Conservation (phyloP, 257 asterid species). For the Capsicum chinense region DNA sequence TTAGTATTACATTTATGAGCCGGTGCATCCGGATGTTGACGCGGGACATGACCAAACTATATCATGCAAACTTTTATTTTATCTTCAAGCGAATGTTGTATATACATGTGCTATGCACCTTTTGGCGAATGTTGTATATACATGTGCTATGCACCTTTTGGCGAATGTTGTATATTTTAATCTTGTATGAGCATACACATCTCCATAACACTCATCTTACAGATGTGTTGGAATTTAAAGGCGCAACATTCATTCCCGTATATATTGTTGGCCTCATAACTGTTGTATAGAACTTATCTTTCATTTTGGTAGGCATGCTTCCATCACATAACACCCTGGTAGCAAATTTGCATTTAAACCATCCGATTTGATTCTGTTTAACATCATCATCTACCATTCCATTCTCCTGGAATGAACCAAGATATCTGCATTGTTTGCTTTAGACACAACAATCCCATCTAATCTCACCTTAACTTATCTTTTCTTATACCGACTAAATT, state of each 20-base stretch:
- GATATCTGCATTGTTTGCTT: neutral
- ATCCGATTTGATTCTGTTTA: neutral
- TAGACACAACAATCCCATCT: constrained; percentile 2
- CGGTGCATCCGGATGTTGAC: neutral
- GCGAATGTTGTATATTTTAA: neutral
- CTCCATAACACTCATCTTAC: neutral
- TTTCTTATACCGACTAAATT: neutral
- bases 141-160: neutral
- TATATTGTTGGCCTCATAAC: neutral
- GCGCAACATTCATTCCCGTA: neutral
- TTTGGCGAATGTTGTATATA: too few species aligned
- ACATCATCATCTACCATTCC: neutral
- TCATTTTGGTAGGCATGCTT: neutral
- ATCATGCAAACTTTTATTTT: neutral
- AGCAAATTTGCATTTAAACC: constrained; percentile 1
- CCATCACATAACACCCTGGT: neutral
- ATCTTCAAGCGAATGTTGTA: neutral
- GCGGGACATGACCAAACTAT: neutral
- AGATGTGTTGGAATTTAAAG: neutral
- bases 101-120: too few species aligned
- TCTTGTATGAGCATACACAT: neutral
- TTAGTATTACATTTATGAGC: constrained; percentile 2
- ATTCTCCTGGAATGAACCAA: neutral
- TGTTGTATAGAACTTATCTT: neutral
- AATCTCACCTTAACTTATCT: constrained; percentile 18